Base-by-base conservation (phyloP, 2,329 filamentous ascomycete genomes). In the Emergomyces orientalis region DNA sequence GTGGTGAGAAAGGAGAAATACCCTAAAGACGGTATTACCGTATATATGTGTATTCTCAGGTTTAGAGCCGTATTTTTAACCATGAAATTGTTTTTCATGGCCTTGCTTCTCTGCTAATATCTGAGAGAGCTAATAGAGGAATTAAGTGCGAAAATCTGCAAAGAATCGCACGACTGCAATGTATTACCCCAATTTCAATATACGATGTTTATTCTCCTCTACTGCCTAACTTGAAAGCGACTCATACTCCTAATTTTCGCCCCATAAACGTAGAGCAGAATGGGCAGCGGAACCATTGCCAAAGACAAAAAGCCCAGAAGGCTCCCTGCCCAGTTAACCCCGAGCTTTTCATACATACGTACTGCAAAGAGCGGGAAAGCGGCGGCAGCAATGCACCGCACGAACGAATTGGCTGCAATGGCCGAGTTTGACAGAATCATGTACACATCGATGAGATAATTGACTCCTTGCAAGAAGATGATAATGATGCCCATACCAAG, bases 191-290 rank as follows among this genome's bases (percentile, higher is more conserved):
- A 25, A 2, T 51, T 14, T 37, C 3, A 19, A 17, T 8, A 55
- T 55, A 55, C 8, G 2, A 32, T 27, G 27, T 27, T 32, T 14
- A 27, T 14, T 27, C 45, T 25, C 22, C 9, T 43, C 55, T 64
- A 66, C 43, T 64, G 39, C 52, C 64, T 70, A 4, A 71, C 71
- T 30, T 69, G 68, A 63, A 72, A 82, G 65, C 74, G 74, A 70
- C 78, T 81, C 72, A 71, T 78, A 9, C 65, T 72, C 66, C 81
- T 75, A 69, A 82, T 73, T 63, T 62, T 72, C 58, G 75, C 74
- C 0, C 80, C 80, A 68, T 76, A 82, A 45, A 72, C 72, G 72
- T 77, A 82, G 66, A 83, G 74, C 65, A 82, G 62, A 19, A 81
- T 71, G 2, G 81, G 80, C 56, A 80, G 77, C 4, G 80, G 80